These are phyloP conservation scores for Cryptomeria japonica DNA, from an alignment of 75 land plant species.

Conservation along the genomic window DNA sequence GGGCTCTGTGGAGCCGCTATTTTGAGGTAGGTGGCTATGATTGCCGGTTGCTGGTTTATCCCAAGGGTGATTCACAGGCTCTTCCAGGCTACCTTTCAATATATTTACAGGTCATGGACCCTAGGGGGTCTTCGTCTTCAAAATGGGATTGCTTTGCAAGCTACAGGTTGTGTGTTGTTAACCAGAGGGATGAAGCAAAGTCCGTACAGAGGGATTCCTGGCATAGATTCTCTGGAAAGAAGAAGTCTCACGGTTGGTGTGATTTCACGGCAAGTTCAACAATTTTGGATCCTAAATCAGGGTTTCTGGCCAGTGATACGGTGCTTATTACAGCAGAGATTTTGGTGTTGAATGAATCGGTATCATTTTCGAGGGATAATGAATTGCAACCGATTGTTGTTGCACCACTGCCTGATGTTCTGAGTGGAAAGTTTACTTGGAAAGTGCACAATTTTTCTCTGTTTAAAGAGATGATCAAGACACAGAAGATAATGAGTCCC, in stretches of 20 bases:
- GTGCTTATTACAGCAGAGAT: conserved; percentile 81
- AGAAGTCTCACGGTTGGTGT: conserved; percentile 99
- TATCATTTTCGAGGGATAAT: conserved; percentile 64
- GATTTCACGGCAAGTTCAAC: conserved; percentile 76
- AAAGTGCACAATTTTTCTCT: conserved; percentile 88
- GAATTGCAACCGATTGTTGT: conserved; percentile 40
- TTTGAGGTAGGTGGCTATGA: conserved; percentile 95
- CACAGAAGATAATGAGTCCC: conserved; percentile 98
- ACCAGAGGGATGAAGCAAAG: conserved; percentile 67
- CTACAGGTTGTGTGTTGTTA: conserved; percentile 71
- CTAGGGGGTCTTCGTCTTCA: conserved; percentile 58
- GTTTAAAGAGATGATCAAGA: conserved; percentile 95
- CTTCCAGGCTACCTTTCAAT: conserved; percentile 87
- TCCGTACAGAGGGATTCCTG: conserved; percentile 83
- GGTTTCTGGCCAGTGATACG: conserved; percentile 56
- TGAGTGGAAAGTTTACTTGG: conserved; percentile 97
- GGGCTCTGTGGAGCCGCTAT: conserved; percentile 87
- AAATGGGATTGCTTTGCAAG: conserved; percentile 96
- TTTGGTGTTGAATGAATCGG: conserved; percentile 72
- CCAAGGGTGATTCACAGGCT: conserved; percentile 91
- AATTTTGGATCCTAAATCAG: conserved; percentile 67
- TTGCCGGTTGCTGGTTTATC: conserved; percentile 86
- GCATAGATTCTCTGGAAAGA: conserved; percentile 89
- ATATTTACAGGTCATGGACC: conserved; percentile 90
- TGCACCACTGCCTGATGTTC: conserved; percentile 58